phyloP scores from a whole-genome alignment of 257 asterid genomes.

The Penstemon barbatus region DNA sequence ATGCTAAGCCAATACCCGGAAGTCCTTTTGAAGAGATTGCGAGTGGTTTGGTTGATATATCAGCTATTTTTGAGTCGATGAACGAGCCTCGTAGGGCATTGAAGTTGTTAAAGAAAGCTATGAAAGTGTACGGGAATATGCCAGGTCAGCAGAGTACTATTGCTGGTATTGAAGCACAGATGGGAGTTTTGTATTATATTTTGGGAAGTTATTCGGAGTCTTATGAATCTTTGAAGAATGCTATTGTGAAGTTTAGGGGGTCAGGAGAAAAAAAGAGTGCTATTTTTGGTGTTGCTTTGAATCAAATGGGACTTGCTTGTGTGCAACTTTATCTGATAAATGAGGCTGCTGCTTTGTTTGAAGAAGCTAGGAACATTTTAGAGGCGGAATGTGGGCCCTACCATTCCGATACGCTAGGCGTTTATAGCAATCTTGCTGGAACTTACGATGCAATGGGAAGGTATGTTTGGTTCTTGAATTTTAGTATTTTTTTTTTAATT shows the following conservation, averaged over 20 bases:
- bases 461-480: slow-evolving; percentile 27
- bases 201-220: slow-evolving; percentile 59
- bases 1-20: slow-evolving; percentile 52
- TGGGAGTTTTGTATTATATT: slow-evolving; percentile 57
- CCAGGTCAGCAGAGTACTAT: slow-evolving; percentile 53
- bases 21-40: slow-evolving; percentile 70
- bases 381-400: slow-evolving; percentile 57
- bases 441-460: slow-evolving; percentile 90
- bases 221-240: slow-evolving; percentile 42
- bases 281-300: slow-evolving; percentile 56
- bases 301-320: slow-evolving; percentile 65
- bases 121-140: slow-evolving; percentile 43
- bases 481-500: too few species aligned
- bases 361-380: slow-evolving; percentile 52
- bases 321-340: slow-evolving; percentile 55
- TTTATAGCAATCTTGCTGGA: slow-evolving; percentile 72
- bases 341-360: slow-evolving; percentile 61
- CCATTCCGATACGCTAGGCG: slow-evolving; percentile 62
- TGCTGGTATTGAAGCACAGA: slow-evolving; percentile 65
- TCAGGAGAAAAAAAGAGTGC: slow-evolving; percentile 59
- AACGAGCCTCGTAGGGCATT: slow-evolving; percentile 46
- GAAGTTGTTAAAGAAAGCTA: slow-evolving; percentile 48
- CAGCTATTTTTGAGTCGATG: slow-evolving; percentile 57
- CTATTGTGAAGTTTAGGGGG: slow-evolving; percentile 42
- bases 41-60: slow-evolving; percentile 66